These are phyloP conservation scores for Daldinia grandis DNA, from an alignment of 495 filamentous ascomycete species.

Conservation along the genomic window DNA sequence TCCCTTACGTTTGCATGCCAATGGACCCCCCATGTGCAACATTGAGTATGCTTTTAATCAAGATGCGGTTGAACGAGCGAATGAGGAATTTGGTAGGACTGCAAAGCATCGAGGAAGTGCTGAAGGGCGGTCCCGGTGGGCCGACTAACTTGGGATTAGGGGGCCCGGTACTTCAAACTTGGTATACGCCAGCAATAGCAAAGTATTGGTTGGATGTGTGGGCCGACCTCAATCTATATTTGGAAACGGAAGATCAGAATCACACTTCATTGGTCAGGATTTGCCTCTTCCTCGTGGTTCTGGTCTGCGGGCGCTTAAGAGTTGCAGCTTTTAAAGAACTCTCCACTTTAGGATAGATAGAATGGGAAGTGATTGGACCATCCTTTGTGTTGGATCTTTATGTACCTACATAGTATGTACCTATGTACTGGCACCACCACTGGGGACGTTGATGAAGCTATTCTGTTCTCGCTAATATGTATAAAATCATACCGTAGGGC, in stretches of 20 bases:
- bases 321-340: slow-evolving; percentile 15
- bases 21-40: slow-evolving; percentile 11
- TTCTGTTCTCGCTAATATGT: slow-evolving; percentile 3
- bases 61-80: slow-evolving; percentile 22
- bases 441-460: slow-evolving; percentile 25
- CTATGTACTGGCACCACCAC: not conserved
- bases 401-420: too few species aligned
- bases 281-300: slow-evolving; percentile 28
- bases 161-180: slow-evolving; percentile 31
- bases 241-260: slow-evolving; percentile 20
- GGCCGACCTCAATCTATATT: slow-evolving; percentile 27
- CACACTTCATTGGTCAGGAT: slow-evolving; percentile 15
- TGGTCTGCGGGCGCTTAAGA: slow-evolving; percentile 36
- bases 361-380: slow-evolving; percentile 12
- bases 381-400: slow-evolving; percentile 11
- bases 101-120: slow-evolving; percentile 16
- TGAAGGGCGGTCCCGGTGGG: slow-evolving; percentile 14
- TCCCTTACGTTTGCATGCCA: slow-evolving; percentile 5
- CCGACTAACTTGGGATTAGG: slow-evolving; percentile 28
- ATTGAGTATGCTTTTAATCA: slow-evolving; percentile 7
- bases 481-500: not conserved
- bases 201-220: slow-evolving; percentile 19
- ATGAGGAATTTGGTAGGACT: slow-evolving; percentile 18
- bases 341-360: slow-evolving; percentile 4
- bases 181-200: not conserved